Evolutionary conservation across 495 filamentous ascomycete genomes (phyloP).

Genomic region (Podospora pseudocomata): DNA sequence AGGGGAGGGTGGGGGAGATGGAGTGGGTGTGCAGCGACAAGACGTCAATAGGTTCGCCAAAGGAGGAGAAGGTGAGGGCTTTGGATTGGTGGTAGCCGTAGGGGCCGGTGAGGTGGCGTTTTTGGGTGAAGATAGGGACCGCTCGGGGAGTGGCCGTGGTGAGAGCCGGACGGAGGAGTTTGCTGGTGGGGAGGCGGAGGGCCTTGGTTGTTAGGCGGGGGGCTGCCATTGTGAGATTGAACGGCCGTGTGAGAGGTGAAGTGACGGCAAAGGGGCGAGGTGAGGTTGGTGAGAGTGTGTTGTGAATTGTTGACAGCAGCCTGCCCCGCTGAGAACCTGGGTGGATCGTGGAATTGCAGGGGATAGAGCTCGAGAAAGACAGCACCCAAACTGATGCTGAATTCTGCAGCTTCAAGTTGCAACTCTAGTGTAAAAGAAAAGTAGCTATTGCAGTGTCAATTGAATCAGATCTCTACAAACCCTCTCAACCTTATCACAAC

Average conservation of each 20-base stretch:
- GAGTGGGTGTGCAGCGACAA: slow-evolving; percentile 77
- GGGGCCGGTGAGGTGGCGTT: slow-evolving; percentile 46
- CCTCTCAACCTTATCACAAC: background rate
- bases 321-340: background rate
- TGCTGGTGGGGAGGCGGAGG: too few species aligned
- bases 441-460: background rate
- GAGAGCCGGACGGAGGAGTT: background rate
- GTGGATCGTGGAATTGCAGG: background rate
- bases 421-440: too few species aligned
- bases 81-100: slow-evolving; percentile 98
- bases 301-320: background rate
- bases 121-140: background rate
- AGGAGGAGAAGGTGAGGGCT: slow-evolving; percentile 76
- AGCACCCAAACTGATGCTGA: background rate
- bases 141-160: background rate
- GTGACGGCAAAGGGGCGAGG: background rate
- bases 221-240: too few species aligned
- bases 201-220: too few species aligned
- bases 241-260: too few species aligned
- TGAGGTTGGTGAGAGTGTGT: background rate
- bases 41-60: slow-evolving; percentile 82
- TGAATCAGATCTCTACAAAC: background rate
- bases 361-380: background rate
- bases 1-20: slow-evolving; percentile 72
- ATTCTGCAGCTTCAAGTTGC: background rate